Evolutionary conservation across 345 rosid species (phyloP).

Genomic region (Iberis pinnata): DNA sequence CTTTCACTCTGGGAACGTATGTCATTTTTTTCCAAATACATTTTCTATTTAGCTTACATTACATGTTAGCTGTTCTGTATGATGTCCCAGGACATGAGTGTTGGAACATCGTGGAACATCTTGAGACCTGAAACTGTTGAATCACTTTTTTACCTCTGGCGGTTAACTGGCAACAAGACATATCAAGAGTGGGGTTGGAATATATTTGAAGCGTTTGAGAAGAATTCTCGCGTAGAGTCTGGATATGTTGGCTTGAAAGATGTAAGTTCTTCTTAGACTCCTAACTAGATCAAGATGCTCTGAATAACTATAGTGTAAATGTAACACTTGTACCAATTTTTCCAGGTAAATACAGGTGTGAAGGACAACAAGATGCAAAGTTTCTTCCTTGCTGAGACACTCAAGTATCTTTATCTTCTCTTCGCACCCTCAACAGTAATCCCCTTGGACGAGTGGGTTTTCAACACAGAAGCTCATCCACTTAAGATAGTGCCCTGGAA

Average conservation of each 20-base stretch:
- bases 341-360: slow-evolving; percentile 72
- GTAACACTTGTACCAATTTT: not conserved
- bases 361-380: slow-evolving; percentile 98
- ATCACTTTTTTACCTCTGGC: slow-evolving; percentile 92
- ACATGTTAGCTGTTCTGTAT: too few relatives aligned
- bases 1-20: slow-evolving; percentile 63
- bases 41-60: too few relatives aligned
- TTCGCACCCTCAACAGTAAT: slow-evolving; percentile 79
- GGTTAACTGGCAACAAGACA: slow-evolving; percentile 86
- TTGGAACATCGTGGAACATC: slow-evolving; percentile 97
- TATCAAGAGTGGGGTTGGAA: slow-evolving; percentile 99
- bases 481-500: slow-evolving; percentile 55
- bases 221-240: slow-evolving; percentile 68
- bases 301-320: too few relatives aligned
- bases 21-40: not conserved
- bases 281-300: too few relatives aligned
- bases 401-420: slow-evolving; percentile 80
- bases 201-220: slow-evolving; percentile 91
- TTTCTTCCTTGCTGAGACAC: slow-evolving; percentile 95
- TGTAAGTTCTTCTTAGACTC: slow-evolving; percentile 45
- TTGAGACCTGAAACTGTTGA: slow-evolving; percentile 94
- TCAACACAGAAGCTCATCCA: slow-evolving; percentile 97
- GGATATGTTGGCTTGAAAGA: slow-evolving; percentile 97
- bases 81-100: slow-evolving; percentile 84
- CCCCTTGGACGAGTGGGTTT: slow-evolving; percentile 93